Base-by-base conservation (phyloP, 1,139 yeast genomes). In the Saccharomyces hybrid region DNA sequence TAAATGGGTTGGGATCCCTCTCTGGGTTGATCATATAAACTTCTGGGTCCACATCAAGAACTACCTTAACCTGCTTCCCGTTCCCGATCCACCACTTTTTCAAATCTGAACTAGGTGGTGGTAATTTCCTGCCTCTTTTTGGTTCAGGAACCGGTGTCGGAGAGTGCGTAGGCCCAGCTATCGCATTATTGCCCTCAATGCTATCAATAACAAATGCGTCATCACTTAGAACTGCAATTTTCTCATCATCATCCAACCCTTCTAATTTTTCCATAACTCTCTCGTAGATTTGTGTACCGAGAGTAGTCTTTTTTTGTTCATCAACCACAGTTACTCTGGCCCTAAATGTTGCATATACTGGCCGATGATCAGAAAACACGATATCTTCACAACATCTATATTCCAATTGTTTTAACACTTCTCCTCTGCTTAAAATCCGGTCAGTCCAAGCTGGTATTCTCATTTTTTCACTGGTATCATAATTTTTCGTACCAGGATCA, bases 361-460 rank as follows among this genome's bases (percentile, higher is more conserved):
- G 99, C 51, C 96, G 75, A 70, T 95, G 99, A 70, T 93, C 99
- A 0, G 97, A 88, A 69, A 93, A 91, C 53, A 74, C 70, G 46
- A 91, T 72, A 38, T 77, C 77, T 13, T 79, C 81, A 3, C 79
- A 84, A 57, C 84, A 77, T 48, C 83, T 80, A 68, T 93, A 93
- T 19, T 77, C 73, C 23, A 80, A 64, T 63, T 88, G 97, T 55
- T 78, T 79, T 57, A 93, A 68, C 46, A 81, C 76, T 54, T 80
- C 79, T 25, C 82, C 80, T 50, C 83, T 72, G 53, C 77, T 76
- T 52, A 86, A 62, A 52, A 86, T 82, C 52, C 99, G 75, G 73
- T 93, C 99, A 0, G 98, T 93, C 98, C 98, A 93, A 0, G 98
- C 90, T 1, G 99, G 99, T 27, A 87, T 86, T 60, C 99, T 79